These are phyloP conservation scores for Lachnellula subtilissima DNA, from an alignment of 2,329 filamentous ascomycete genomes.

Conservation along the genomic window DNA sequence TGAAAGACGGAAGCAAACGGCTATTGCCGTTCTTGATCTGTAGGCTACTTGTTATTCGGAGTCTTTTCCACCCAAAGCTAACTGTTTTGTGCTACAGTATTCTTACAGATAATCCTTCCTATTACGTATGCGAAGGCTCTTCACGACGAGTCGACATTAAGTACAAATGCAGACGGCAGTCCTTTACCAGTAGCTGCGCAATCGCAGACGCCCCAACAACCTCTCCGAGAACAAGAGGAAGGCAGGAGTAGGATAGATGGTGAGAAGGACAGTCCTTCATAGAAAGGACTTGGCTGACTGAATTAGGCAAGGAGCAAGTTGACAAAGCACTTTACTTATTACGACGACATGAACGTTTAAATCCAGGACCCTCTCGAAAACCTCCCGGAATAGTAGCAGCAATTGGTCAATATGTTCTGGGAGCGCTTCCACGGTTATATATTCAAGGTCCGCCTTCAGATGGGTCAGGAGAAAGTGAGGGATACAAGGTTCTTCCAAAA, in stretches of 20 bases:
- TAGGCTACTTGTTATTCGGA: conserved; percentile 16
- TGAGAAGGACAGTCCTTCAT: conserved; percentile 7
- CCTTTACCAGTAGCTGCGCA: conserved; percentile 24
- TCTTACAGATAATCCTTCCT: conserved; percentile 23
- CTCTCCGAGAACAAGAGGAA: conserved; percentile 21
- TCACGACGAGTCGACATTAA: conserved; percentile 17
- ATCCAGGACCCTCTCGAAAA: conserved; percentile 36
- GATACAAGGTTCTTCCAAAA: conserved; percentile 40
- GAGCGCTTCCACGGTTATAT: conserved; percentile 59
- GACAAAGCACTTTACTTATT: conserved; percentile 34
- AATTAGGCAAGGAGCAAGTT: conserved; percentile 30
- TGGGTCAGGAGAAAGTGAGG: conserved; percentile 7
- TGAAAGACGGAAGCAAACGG: conserved; percentile 28
- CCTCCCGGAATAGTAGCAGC: conserved; percentile 54
- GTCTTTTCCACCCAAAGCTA: conserved; percentile 1
- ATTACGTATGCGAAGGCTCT: conserved; percentile 17
- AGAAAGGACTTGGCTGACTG: conserved; percentile 14
- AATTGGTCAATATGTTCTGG: conserved; percentile 55
- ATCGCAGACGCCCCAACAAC: conserved; percentile 24
- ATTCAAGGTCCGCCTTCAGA: conserved; percentile 51
- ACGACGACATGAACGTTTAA: conserved; percentile 27
- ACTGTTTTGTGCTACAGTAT: conserved; percentile 18
- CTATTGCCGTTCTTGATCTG: conserved; percentile 30
- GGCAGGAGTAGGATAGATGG: conserved; percentile 22
- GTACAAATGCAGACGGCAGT: conserved; percentile 19